Evolutionary conservation across 1,284 basidiomycete species (phyloP).

Genomic region (Papiliotrema fonsecae): DNA sequence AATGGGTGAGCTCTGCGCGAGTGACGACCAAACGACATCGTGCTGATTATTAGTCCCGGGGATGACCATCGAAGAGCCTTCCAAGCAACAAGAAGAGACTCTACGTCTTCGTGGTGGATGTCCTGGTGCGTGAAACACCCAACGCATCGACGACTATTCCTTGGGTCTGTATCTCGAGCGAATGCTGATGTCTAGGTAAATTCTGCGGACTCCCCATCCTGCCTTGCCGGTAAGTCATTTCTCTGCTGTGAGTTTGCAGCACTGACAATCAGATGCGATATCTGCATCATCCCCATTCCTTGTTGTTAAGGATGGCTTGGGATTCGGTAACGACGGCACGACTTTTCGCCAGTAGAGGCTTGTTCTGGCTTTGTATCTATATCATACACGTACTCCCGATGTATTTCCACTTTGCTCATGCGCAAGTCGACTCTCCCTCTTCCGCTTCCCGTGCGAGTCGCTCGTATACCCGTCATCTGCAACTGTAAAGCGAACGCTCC

Average conservation of each 20-base stretch:
- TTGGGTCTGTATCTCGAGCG: background rate
- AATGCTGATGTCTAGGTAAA: conserved; percentile 14
- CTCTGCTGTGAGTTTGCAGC: background rate
- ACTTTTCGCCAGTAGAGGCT: background rate
- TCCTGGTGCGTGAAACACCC: conserved; percentile 25
- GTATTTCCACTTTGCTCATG: background rate
- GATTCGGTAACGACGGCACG: background rate
- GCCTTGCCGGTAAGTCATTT: conserved; percentile 34
- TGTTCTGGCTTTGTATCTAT: background rate
- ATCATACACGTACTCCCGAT: background rate
- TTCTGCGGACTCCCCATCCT: conserved; percentile 45
- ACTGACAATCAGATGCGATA: conserved; percentile 25
- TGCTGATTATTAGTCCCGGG: background rate
- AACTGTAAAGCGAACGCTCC: no score
- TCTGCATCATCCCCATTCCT: conserved; percentile 44
- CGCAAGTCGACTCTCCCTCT: no score
- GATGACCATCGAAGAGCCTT: conserved; percentile 6
- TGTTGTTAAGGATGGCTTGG: conserved; percentile 42
- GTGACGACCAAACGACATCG: background rate
- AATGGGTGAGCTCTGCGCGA: conserved; percentile 31
- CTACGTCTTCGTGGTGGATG: conserved; percentile 43
- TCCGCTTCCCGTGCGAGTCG: no score
- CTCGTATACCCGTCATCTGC: no score
- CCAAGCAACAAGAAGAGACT: conserved; percentile 20
- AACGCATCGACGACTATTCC: background rate